Evolutionary conservation across 2,329 filamentous ascomycete genomes (phyloP).

Genomic region (Trichophyton simii): DNA sequence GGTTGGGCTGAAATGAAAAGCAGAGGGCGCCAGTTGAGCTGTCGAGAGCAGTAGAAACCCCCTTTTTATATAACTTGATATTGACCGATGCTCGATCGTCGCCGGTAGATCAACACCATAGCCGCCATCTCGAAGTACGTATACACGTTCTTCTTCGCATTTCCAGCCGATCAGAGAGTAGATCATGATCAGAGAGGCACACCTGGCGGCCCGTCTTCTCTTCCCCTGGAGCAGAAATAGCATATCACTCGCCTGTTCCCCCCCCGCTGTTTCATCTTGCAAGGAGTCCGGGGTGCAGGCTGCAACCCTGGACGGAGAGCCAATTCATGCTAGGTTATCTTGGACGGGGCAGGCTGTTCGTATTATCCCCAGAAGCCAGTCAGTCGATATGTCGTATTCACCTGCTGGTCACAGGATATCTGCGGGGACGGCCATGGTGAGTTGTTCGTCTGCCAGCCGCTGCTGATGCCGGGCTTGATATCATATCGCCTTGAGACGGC

Average conservation of each 20-base stretch:
- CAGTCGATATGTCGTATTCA: neutral
- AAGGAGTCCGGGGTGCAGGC: neutral
- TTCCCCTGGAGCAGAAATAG: too few relatives aligned
- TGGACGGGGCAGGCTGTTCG: too few relatives aligned
- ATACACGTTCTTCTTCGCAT: too few relatives aligned
- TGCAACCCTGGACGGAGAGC: neutral
- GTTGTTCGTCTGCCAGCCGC: neutral
- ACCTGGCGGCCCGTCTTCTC: too few relatives aligned
- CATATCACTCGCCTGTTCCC: neutral
- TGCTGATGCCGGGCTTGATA: neutral
- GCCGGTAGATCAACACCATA: neutral
- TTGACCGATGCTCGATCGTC: neutral
- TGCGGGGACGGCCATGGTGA: neutral
- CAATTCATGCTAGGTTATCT: too few relatives aligned
- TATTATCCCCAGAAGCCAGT: neutral
- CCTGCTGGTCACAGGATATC: neutral
- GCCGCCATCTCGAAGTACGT: neutral
- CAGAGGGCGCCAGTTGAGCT: too few relatives aligned
- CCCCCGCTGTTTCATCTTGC: neutral
- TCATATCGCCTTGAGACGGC: neutral
- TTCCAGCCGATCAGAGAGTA: neutral
- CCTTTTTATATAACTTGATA: neutral
- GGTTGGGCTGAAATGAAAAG: too few relatives aligned
- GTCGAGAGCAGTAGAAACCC: neutral
- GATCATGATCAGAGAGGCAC: neutral